A percentile compares a stretch with the other conserved stretches of the same genome.
phyloP scores from a whole-genome alignment of 352 stramenopile species.

The Halophytophthora polymorphica region DNA sequence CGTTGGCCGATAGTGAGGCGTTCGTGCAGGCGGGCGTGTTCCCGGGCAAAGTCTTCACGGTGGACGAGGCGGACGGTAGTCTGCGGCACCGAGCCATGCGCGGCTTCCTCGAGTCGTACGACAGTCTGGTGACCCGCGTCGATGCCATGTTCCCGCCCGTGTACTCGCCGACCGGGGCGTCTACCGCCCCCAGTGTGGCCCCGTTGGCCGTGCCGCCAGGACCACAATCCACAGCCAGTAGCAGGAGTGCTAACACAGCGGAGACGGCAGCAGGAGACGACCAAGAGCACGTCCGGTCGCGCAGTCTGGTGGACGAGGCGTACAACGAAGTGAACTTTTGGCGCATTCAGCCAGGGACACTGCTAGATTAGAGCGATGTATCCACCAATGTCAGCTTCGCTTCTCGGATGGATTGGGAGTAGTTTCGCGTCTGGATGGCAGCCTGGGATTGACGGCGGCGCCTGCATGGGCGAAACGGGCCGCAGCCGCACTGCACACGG shows the following conservation, averaged over 20 bases:
- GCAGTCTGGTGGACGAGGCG: slow-evolving; percentile 67
- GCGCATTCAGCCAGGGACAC: slow-evolving; percentile 53
- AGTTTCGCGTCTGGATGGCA: no score
- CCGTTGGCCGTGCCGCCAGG: slow-evolving; percentile 4
- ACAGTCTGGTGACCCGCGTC: slow-evolving; percentile 47
- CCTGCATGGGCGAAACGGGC: not conserved
- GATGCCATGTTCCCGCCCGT: slow-evolving; percentile 80
- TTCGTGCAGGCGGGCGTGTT: slow-evolving; percentile 80
- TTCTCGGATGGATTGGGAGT: not conserved
- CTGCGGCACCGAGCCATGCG: slow-evolving; percentile 60
- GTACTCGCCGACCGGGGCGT: slow-evolving; percentile 34
- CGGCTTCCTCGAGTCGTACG: slow-evolving; percentile 69
- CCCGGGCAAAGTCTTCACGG: slow-evolving; percentile 67
- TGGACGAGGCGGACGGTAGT: slow-evolving; percentile 52
- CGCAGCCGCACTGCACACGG: not conserved
- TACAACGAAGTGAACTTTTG: slow-evolving; percentile 89
- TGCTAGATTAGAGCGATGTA: slow-evolving; percentile 16
- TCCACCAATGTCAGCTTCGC: not conserved
- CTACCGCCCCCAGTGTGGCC: not conserved
- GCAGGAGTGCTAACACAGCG: slow-evolving; percentile 7
- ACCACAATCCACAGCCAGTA: slow-evolving; percentile 12
- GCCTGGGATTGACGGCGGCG: not conserved
- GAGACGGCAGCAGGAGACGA: slow-evolving; percentile 14
- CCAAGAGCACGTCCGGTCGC: slow-evolving; percentile 45
- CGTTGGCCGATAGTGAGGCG: slow-evolving; percentile 41